phyloP scores from a whole-genome alignment of 208 protist genomes.

The Vickermania ingenoplastis region DNA sequence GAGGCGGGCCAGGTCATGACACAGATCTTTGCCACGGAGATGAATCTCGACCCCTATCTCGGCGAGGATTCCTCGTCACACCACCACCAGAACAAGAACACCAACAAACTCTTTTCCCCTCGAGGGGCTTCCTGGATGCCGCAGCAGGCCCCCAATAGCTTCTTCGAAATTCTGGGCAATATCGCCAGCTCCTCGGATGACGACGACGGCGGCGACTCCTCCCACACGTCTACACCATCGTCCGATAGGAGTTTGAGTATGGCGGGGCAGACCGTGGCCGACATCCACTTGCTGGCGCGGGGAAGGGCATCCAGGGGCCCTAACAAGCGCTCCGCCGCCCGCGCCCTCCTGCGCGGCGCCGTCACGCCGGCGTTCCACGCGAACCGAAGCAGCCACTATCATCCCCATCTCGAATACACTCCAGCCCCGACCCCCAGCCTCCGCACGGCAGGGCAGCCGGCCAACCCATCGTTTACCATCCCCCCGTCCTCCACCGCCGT shows the following conservation, averaged over 20 bases:
- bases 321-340: background rate
- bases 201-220: background rate
- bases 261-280: background rate
- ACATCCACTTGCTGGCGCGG: too few relatives aligned
- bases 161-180: background rate
- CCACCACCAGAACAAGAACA: constrained; percentile 1
- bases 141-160: background rate
- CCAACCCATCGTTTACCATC: background rate
- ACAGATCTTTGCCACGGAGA: background rate
- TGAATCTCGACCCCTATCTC: background rate
- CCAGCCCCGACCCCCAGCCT: background rate
- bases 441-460: background rate
- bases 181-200: background rate
- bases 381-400: background rate
- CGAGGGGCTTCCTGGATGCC: background rate
- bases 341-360: background rate
- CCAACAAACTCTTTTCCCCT: background rate
- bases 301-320: too few relatives aligned
- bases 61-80: background rate
- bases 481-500: background rate
- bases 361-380: background rate
- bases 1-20: constrained; percentile 2
- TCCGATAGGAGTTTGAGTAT: background rate
- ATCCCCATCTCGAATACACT: background rate
- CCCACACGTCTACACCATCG: background rate